These are phyloP conservation scores for Glycine tomentella DNA, from an alignment of 306 rosid species.

Conservation along the genomic window DNA sequence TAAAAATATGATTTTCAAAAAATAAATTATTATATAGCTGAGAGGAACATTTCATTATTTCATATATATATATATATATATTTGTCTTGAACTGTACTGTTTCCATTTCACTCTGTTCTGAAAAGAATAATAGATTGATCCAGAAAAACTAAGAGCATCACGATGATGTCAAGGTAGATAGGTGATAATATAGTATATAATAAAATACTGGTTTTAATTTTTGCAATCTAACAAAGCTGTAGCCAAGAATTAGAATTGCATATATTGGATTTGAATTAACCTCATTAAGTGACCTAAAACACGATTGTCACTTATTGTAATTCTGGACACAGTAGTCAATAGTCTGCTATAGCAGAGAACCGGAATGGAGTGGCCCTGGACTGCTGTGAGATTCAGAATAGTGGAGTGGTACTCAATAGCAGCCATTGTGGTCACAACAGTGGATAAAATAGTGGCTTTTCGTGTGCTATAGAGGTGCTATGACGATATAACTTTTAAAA, in stretches of 20 bases:
- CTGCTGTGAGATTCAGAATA: neutral
- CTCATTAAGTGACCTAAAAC: too few relatives aligned
- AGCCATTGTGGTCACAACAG: neutral
- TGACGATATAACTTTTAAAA: neutral
- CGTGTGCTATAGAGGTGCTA: neutral
- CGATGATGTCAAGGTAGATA: slow-evolving; percentile 22
- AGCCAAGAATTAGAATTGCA: neutral
- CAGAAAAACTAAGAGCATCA: slow-evolving; percentile 1
- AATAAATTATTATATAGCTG: slow-evolving; percentile 9
- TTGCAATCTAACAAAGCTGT: slow-evolving; percentile 19
- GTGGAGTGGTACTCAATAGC: neutral
- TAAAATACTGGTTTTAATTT: neutral
- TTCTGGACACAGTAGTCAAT: neutral
- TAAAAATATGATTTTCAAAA: neutral
- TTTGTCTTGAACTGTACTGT: neutral
- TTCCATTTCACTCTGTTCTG: neutral
- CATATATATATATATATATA: too few relatives aligned
- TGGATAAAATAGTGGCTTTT: neutral
- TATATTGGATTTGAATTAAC: neutral
- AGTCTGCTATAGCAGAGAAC: neutral
- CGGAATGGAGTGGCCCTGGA: neutral
- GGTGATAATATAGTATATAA: neutral
- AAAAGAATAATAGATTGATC: slow-evolving; percentile 10
- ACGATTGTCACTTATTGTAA: neutral
- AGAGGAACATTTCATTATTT: slow-evolving; percentile 14